Base-by-base conservation (phyloP, 306 rosid species). In the Boehmeria nivea region DNA sequence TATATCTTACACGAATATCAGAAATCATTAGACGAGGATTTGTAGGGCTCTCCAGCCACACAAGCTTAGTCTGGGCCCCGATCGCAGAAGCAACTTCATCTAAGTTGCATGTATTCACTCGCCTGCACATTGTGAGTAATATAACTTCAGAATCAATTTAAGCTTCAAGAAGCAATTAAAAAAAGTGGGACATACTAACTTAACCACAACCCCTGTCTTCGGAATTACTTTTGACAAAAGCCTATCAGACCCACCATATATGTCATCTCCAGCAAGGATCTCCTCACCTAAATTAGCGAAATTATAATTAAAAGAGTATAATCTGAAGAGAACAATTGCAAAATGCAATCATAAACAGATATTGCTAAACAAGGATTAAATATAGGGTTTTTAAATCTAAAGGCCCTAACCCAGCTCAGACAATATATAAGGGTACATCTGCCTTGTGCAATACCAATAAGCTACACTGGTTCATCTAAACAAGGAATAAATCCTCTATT, bases 31-130 rank as follows among this genome's bases (percentile, higher is more conserved):
- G 59, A 24, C 91, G 90, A 53, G 98, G 96, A 70, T 91, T 87
- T 64, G 98, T 84, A 34, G 96, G 96, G 73, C 88, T 87, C 85
- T 91, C 98, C 65, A 82, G 70, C 98, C 98, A 84, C 73, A 91
- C 89, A 67, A 84, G 95, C 87, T 87, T 91, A 9, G 95, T 87
- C 71, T 14, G 26, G 49, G 87, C 84, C 50, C 94, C 87, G 74
- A 91, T 76, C 25, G 93, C 83, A 61, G 85, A 76, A 67, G 91
- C 86, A 59, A 84, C 87, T 76, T 82, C 98, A 71, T 84, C 77
- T 64, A 91, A 70, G 65, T 87, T 78, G 67, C 70, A 24, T 60
- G 96, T 82, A 67, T 91, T 82, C 54, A 87, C 85, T 72, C 94
- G 87, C 65, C 98, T 87, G 79, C 69, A 64, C 39, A 68, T 59